Conservation (phyloP, 2,329 filamentous ascomycete genomes). For the Aspergillus pseudonomiae region DNA sequence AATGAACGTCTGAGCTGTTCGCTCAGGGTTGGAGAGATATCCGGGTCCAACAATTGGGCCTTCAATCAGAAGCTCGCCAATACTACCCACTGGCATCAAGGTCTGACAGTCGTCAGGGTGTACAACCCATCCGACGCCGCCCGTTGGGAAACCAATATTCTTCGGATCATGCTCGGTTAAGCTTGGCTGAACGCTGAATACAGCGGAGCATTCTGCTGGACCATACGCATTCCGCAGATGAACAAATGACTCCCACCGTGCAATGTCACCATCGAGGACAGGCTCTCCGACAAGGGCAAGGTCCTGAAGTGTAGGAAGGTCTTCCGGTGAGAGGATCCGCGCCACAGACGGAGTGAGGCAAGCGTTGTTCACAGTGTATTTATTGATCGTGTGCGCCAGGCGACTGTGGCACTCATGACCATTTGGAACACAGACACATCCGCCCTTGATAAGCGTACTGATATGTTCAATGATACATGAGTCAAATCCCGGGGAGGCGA, state of each 20-base stretch:
- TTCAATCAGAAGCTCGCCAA: neutral
- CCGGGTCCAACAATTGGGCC: neutral
- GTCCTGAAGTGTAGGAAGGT: neutral
- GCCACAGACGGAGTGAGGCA: neutral
- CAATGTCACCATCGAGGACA: neutral
- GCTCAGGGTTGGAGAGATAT: neutral
- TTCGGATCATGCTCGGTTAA: neutral
- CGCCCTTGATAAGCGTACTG: neutral
- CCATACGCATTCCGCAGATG: neutral
- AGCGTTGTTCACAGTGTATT: neutral
- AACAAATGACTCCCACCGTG: neutral
- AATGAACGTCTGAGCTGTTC: neutral
- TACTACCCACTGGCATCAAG: neutral
- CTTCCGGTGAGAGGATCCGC: neutral
- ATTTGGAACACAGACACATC: neutral
- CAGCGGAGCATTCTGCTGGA: neutral
- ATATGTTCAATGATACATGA: neutral
- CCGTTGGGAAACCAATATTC: neutral
- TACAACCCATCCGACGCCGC: neutral
- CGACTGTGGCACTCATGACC: neutral
- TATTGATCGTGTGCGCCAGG: neutral
- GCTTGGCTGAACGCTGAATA: no score
- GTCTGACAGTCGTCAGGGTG: neutral
- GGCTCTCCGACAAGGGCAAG: neutral
- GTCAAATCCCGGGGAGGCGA: constrained; percentile 2